Conservation (phyloP, 192 early-diverging fungal genomes). For the Backusella tarrabulga region DNA sequence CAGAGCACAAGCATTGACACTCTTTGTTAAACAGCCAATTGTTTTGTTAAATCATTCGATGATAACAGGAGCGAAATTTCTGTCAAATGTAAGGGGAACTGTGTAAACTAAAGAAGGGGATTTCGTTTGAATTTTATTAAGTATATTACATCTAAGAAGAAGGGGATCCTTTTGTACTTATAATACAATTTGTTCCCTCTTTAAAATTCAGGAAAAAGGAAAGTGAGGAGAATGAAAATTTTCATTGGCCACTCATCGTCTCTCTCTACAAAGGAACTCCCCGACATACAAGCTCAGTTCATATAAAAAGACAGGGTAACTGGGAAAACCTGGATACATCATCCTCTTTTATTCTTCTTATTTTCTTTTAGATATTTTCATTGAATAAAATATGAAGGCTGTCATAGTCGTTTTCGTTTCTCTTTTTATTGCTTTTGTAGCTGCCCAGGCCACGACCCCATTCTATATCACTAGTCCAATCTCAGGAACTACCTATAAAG, state of each 20-base stretch:
- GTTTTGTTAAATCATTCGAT: not conserved
- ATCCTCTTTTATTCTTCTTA: not conserved
- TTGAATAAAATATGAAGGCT: not conserved
- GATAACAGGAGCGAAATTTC: not conserved
- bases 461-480: constrained; percentile 34
- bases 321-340: not conserved
- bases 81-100: not conserved
- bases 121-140: not conserved
- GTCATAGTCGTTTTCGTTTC: not conserved
- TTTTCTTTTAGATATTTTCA: not conserved
- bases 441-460: constrained; percentile 14
- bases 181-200: not conserved
- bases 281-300: not conserved
- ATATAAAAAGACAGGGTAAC: constrained; percentile 5
- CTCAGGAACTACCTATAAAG: constrained; percentile 13
- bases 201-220: not conserved
- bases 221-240: constrained; percentile 1
- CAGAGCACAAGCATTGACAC: not conserved
- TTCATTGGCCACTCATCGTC: not conserved
- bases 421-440: constrained; percentile 10
- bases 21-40: constrained; percentile 4
- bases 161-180: not conserved
- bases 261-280: not conserved
- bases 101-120: not conserved
- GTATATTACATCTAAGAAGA: not conserved